These are phyloP conservation scores for Fraxinus dipetala DNA, from an alignment of 305 asterid species.

Conservation along the genomic window DNA sequence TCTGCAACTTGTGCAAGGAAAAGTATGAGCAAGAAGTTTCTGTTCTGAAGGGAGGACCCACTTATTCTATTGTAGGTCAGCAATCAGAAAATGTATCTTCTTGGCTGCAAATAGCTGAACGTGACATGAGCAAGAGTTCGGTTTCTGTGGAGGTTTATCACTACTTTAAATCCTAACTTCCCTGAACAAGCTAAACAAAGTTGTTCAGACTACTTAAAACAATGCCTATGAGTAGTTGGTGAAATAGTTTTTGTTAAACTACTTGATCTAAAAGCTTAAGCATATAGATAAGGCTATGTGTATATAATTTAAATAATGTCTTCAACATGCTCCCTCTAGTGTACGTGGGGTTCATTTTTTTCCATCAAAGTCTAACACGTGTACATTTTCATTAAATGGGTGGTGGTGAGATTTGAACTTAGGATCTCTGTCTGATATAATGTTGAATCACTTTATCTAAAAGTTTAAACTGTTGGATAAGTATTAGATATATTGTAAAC, in stretches of 20 bases:
- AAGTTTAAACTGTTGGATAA: not conserved
- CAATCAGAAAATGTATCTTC: constrained; percentile 47
- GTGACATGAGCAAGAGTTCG: constrained; percentile 48
- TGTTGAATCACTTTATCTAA: not conserved
- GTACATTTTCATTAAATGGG: not conserved
- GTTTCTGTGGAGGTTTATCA: constrained; percentile 58
- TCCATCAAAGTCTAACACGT: not conserved
- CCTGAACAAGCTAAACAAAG: constrained; percentile 10
- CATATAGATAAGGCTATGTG: not conserved
- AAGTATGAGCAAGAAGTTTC: constrained; percentile 75
- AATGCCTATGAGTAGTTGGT: constrained; percentile 19
- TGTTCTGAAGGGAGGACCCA: constrained; percentile 44
- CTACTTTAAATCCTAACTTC: constrained; percentile 27
- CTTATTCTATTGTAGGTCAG: constrained; percentile 42
- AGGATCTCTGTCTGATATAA: not conserved
- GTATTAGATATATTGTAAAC: constrained; percentile 40
- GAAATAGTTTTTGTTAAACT: constrained; percentile 21
- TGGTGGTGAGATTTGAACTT: not conserved
- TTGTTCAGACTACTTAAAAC: not conserved
- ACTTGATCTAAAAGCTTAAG: not conserved
- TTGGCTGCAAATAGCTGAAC: constrained; percentile 59
- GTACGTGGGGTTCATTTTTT: not conserved
- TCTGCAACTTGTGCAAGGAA: constrained; percentile 67
- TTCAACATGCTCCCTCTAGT: not conserved
- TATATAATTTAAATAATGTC: not conserved